These are phyloP conservation scores for Mycena venus DNA, from an alignment of 768 basidiomycete genomes.

Conservation along the genomic window DNA sequence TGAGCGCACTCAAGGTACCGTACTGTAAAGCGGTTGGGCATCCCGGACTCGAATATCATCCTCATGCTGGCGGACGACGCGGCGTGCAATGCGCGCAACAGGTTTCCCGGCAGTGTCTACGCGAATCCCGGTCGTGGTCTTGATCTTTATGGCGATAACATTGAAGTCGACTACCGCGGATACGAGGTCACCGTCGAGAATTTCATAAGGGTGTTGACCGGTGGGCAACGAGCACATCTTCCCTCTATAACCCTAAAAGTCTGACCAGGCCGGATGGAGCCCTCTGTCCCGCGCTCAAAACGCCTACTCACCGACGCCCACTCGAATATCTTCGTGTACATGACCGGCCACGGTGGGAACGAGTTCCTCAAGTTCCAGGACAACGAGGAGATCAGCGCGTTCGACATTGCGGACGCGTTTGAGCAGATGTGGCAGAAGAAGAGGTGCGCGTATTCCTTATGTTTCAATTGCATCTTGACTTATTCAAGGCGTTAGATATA, in stretches of 20 bases:
- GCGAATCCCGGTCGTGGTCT: conserved; percentile 85
- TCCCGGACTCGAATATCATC: conserved; percentile 98
- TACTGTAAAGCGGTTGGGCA: conserved; percentile 96
- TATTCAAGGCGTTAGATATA: conserved; percentile 69
- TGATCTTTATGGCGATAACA: conserved; percentile 95
- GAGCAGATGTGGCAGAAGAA: conserved; percentile 99
- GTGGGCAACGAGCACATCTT: conserved; percentile 56
- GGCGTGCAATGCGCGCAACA: conserved; percentile 93
- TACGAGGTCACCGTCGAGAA: conserved; percentile 99
- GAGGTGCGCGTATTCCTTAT: conserved; percentile 63
- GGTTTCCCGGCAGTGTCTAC: conserved; percentile 92
- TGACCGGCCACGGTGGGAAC: conserved; percentile 98
- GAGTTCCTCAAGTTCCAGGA: conserved; percentile 99
- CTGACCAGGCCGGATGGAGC: conserved; percentile 80
- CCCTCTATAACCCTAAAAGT: neutral
- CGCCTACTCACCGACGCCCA: conserved; percentile 91
- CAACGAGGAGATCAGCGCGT: conserved; percentile 97
- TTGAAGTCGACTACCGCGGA: conserved; percentile 98
- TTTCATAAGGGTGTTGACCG: conserved; percentile 92
- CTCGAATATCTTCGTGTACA: conserved; percentile 96
- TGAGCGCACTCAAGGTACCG: conserved; percentile 80
- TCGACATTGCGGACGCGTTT: conserved; percentile 97
- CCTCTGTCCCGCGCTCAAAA: conserved; percentile 91
- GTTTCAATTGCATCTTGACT: neutral
- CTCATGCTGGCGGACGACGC: conserved; percentile 98